A percentile compares a stretch with the other conserved stretches of the same genome.
phyloP scores from a whole-genome alignment of 495 filamentous ascomycete genomes.

The Cryomyces antarcticus region DNA sequence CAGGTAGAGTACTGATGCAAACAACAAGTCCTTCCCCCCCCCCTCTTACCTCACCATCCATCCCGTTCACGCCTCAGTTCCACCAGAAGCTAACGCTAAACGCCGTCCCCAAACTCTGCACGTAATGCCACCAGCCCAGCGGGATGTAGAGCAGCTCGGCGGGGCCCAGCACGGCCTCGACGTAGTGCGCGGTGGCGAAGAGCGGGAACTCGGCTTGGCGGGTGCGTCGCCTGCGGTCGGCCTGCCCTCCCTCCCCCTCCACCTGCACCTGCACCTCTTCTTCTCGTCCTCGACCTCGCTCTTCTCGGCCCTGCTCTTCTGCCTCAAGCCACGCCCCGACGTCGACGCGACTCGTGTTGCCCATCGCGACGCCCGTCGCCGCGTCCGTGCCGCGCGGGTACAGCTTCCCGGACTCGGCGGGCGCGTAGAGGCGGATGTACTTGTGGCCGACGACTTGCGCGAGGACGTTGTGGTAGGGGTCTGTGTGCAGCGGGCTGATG shows the following conservation, averaged over 20 bases:
- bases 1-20: no score
- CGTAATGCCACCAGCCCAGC: constrained; percentile 97
- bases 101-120: constrained; percentile 63
- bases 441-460: constrained; percentile 81
- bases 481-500: constrained; percentile 81
- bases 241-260: constrained; percentile 2
- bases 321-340: constrained; percentile 25
- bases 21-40: no score
- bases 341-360: constrained; percentile 68
- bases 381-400: constrained; percentile 47
- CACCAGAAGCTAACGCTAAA: constrained; percentile 99
- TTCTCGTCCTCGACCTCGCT: constrained; percentile 23
- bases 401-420: constrained; percentile 34
- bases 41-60: no score
- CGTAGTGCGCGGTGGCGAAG: constrained; percentile 39
- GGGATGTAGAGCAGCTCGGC: constrained; percentile 87
- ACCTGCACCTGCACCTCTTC: constrained; percentile 5
- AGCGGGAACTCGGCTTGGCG: constrained; percentile 25
- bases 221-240: constrained; percentile 13
- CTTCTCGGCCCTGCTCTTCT: constrained; percentile 18
- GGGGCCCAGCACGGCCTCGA: constrained; percentile 59
- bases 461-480: constrained; percentile 85
- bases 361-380: constrained; percentile 60
- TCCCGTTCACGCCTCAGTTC: constrained; percentile 28
- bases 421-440: constrained; percentile 73